Evolutionary conservation across 1,139 yeast genomes (phyloP).

Genomic region (Maudiozyma humilis): DNA sequence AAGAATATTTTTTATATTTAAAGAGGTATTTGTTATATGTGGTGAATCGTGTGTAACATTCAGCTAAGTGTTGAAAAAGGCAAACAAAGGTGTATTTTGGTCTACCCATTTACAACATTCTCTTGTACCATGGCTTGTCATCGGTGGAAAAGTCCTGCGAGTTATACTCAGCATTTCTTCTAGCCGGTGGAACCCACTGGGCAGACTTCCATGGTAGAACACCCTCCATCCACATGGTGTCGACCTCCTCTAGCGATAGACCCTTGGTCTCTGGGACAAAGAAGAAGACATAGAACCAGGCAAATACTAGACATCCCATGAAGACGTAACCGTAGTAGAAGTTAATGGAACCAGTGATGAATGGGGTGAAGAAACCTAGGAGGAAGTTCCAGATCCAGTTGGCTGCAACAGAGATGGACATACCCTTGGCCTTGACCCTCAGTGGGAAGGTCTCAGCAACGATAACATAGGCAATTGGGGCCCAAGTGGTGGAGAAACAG

Average conservation of each 20-base stretch:
- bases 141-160: background rate
- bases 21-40: too few relatives aligned
- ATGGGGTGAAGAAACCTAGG: conserved; percentile 3
- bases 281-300: conserved; percentile 5
- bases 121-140: conserved; percentile 5
- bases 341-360: conserved; percentile 4
- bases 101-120: background rate
- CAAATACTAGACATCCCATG: conserved; percentile 4
- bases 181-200: conserved; percentile 5
- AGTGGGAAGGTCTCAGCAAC: conserved; percentile 6
- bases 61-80: too few relatives aligned
- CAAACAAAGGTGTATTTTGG: background rate
- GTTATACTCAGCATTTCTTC: conserved; percentile 2
- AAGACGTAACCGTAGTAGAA: conserved; percentile 4
- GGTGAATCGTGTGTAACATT: too few relatives aligned
- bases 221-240: conserved; percentile 2
- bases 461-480: conserved; percentile 7
- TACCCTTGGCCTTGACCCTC: conserved; percentile 2
- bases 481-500: conserved; percentile 7
- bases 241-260: conserved; percentile 4
- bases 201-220: conserved; percentile 6
- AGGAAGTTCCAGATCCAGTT: conserved; percentile 7
- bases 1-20: too few relatives aligned
- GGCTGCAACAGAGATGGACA: conserved; percentile 3
- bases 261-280: conserved; percentile 6